Evolutionary conservation across 2,329 filamentous ascomycete genomes (phyloP), one percentile per base, ranked within the genome.

Genomic region (Fusarium tanahbumbuense): DNA sequence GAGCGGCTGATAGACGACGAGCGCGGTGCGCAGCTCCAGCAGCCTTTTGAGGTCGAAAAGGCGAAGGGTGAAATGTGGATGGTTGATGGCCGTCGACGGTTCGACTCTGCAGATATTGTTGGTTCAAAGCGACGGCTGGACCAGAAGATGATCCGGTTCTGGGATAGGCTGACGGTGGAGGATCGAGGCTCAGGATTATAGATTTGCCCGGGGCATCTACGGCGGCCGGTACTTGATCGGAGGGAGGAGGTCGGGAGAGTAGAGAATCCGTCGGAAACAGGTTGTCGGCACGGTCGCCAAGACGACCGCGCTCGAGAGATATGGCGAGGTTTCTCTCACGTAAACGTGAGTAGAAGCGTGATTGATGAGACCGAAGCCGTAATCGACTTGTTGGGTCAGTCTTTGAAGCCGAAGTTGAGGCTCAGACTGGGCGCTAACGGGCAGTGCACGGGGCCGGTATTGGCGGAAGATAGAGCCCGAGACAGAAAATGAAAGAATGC

Each of bases 261-360:
- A 81, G 78, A 71, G 84, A 80, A 85, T 83, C 83, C 84, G 84
- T 86, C 79, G 83, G 81, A 80, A 80, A 76, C 76, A 80, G 70
- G 72, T 69, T 71, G 75, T 72, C 73, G 77, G 78, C 81, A 81
- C 82, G 79, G 79, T 82, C 82, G 83, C 78, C 77, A 78, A 75
- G 75, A 84, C 80, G 83, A 83, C 82, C 80, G 81, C 82, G 81
- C 76, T 75, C 71, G 65, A 63, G 66, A 68, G 62, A 52, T 73
- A 75, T 75, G 71, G 73, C 67, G 75, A 68, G 52, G 72, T 73
- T 54, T 61, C 66, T 65, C 57, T 75, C 71, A 72, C 71, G 66
- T 64, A 52, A 58, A 70, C 58, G 73, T 72, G 69, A 73, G 71
- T 55, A 48, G 67, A 50, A 46, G 55, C 28, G 44, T 45, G 37